Evolutionary conservation across 2,329 filamentous ascomycete species (phyloP).

Genomic region (Xylaria sp.): DNA sequence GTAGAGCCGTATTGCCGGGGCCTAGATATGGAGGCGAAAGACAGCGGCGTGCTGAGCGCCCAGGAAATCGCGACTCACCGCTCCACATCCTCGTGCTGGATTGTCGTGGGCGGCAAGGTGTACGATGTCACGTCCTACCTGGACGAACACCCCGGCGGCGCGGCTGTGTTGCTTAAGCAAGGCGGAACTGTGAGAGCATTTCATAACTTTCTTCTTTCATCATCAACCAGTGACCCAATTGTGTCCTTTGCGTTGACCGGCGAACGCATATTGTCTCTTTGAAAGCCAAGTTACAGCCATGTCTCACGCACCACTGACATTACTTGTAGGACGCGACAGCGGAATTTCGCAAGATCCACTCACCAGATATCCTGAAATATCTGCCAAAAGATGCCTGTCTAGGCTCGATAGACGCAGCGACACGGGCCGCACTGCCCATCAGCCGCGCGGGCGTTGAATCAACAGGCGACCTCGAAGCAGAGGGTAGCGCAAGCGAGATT

Average conservation of each 20-base stretch:
- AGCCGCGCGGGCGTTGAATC: conserved; percentile 7
- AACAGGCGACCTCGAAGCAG: background rate
- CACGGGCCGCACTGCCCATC: conserved; percentile 40
- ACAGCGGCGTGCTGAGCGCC: conserved; percentile 42
- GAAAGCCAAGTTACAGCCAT: background rate
- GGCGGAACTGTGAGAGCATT: conserved; percentile 46
- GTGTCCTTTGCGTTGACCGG: background rate
- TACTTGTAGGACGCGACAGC: conserved; percentile 47
- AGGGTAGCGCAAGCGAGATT: background rate
- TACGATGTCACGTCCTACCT: conserved; percentile 55
- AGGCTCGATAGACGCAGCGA: conserved; percentile 46
- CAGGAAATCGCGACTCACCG: conserved; percentile 52
- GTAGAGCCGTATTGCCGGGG: background rate
- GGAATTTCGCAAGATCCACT: conserved; percentile 50
- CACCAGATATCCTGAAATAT: conserved; percentile 46
- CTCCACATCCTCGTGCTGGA: conserved; percentile 52
- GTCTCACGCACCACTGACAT: conserved; percentile 17
- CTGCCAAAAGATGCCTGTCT: conserved; percentile 48
- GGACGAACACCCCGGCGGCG: conserved; percentile 49
- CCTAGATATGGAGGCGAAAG: conserved; percentile 12
- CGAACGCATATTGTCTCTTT: background rate
- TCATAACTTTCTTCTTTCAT: background rate
- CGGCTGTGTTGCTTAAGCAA: conserved; percentile 47
- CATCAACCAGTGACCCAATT: background rate
- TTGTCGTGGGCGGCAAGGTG: conserved; percentile 49